Evolutionary conservation across 2,329 filamentous ascomycete species (phyloP).

Genomic region (Fusarium globosum): DNA sequence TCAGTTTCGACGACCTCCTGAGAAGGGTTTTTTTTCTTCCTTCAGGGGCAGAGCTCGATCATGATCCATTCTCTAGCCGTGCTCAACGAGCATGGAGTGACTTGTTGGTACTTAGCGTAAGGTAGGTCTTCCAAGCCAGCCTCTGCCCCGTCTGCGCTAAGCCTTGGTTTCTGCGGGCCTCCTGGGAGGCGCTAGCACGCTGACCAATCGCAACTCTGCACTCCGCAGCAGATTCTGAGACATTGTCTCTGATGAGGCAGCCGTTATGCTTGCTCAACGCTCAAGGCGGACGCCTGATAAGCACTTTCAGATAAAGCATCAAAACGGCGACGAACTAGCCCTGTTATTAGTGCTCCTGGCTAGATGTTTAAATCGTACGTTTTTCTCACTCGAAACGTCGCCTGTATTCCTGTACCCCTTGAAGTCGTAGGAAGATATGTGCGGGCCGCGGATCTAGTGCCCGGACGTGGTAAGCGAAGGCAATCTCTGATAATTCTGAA

Average conservation of each 20-base stretch:
- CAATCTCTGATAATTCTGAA: not conserved
- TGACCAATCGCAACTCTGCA: constrained; percentile 34
- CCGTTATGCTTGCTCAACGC: constrained; percentile 35
- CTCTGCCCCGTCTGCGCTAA: constrained; percentile 33
- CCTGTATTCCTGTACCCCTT: constrained; percentile 4
- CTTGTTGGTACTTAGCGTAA: constrained; percentile 8
- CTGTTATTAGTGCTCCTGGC: constrained; percentile 12
- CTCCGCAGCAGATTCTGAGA: constrained; percentile 23
- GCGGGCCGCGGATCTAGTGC: constrained; percentile 23
- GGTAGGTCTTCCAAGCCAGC: not conserved
- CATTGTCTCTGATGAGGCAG: constrained; percentile 39
- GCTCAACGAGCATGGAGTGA: constrained; percentile 17
- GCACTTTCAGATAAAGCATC: constrained; percentile 21
- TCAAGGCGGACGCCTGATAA: constrained; percentile 22
- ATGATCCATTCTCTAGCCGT: constrained; percentile 13
- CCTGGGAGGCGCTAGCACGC: not conserved
- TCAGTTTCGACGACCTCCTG: not conserved
- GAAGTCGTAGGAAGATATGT: constrained; percentile 8
- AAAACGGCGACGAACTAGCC: constrained; percentile 16
- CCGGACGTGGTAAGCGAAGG: constrained; percentile 10
- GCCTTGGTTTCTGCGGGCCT: constrained; percentile 20
- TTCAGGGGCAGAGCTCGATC: constrained; percentile 16
- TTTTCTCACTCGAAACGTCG: constrained; percentile 10
- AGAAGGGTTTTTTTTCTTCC: not conserved
- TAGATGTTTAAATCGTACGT: constrained; percentile 33